Evolutionary conservation across 495 filamentous ascomycete genomes (phyloP).

Genomic region (Xylaria nigripes): DNA sequence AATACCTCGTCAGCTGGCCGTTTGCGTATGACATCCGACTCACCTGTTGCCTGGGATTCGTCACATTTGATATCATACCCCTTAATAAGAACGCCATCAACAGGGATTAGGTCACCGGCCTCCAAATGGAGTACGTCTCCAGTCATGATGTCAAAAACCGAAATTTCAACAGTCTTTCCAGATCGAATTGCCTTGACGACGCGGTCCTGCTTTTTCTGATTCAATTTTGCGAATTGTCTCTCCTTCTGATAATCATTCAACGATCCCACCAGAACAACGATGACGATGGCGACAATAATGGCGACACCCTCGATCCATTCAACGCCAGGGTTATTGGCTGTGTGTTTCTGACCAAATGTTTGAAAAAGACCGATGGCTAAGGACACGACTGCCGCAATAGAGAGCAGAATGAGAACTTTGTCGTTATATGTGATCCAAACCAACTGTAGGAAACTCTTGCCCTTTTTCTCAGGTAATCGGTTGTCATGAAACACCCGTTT

Average conservation of each 20-base stretch:
- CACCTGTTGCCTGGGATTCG: constrained; percentile 76
- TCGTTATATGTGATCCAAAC: constrained; percentile 87
- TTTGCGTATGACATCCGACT: constrained; percentile 75
- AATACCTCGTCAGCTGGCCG: constrained; percentile 68
- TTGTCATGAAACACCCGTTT: constrained; percentile 67
- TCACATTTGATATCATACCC: constrained; percentile 73
- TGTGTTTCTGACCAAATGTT: constrained; percentile 40
- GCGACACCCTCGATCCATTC: constrained; percentile 79
- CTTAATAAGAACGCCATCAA: constrained; percentile 64
- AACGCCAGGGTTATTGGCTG: constrained; percentile 39
- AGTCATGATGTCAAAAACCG: constrained; percentile 61
- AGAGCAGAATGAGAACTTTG: constrained; percentile 70
- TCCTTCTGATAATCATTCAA: constrained; percentile 76
- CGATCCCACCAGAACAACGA: constrained; percentile 67
- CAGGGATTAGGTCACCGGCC: constrained; percentile 67
- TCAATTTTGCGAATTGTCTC: constrained; percentile 69
- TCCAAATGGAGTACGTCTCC: constrained; percentile 68
- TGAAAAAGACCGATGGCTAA: constrained; percentile 68
- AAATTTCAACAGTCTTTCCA: constrained; percentile 62
- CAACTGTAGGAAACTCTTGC: constrained; percentile 60
- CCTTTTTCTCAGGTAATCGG: constrained; percentile 62
- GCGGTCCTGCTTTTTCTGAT: constrained; percentile 73
- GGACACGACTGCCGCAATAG: constrained; percentile 63
- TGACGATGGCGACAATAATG: constrained; percentile 66
- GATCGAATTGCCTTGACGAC: constrained; percentile 70